Percentiles rank a stretch among this genome's conserved stretches.
These are phyloP conservation scores for Tardiomyces digboiensis DNA, from an alignment of 1,139 yeast genomes.

Conservation along the genomic window DNA sequence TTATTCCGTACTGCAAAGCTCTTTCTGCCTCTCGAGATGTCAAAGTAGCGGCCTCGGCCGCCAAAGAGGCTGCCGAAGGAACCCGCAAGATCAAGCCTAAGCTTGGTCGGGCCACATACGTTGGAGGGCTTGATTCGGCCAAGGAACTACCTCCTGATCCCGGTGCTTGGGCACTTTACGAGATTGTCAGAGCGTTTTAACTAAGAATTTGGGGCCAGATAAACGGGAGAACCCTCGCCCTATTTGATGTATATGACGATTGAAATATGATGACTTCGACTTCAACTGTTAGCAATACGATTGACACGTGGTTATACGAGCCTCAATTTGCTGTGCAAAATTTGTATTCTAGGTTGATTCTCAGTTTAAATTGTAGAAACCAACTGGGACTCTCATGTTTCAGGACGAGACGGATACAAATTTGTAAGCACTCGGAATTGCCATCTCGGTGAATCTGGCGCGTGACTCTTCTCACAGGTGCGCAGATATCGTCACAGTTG, in stretches of 20 bases:
- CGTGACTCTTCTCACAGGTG: no score
- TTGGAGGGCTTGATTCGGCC: slow-evolving; percentile 46
- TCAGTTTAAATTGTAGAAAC: no score
- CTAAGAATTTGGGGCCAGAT: background rate
- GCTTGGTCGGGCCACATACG: slow-evolving; percentile 92
- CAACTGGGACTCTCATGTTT: no score
- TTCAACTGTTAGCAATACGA: no score
- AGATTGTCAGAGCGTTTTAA: slow-evolving; percentile 19
- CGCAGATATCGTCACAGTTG: no score
- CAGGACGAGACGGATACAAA: no score
- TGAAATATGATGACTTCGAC: no score
- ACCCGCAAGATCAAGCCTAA: slow-evolving; percentile 73
- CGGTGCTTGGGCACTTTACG: slow-evolving; percentile 52
- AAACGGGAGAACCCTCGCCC: background rate
- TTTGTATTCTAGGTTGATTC: no score
- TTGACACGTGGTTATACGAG: no score
- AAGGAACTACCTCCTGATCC: slow-evolving; percentile 67
- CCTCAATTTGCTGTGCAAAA: no score
- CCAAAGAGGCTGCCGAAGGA: slow-evolving; percentile 62
- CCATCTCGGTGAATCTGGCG: no score
- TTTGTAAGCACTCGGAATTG: no score
- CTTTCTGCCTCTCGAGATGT: slow-evolving; percentile 43
- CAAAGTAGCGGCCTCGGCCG: slow-evolving; percentile 53
- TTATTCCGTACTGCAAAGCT: slow-evolving; percentile 74
- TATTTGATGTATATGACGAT: background rate